Evolutionary conservation across 2,329 filamentous ascomycete species (phyloP).

Genomic region (Nothophaeocryptopus gaeumannii): DNA sequence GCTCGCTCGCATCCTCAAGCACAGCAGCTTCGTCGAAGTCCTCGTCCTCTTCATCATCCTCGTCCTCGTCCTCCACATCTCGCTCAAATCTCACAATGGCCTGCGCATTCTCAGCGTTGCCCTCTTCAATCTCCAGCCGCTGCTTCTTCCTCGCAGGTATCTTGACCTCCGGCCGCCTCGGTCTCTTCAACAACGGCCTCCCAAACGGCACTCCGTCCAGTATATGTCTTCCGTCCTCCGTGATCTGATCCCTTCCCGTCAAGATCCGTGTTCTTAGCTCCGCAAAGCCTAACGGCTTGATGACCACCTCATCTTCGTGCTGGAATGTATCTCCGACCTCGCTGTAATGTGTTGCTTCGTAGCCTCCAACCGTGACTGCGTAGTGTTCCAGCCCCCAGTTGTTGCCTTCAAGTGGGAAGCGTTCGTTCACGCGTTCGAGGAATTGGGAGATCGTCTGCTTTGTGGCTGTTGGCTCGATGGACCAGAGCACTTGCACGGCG

Average conservation of each 20-base stretch:
- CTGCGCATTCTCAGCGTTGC: constrained; percentile 45
- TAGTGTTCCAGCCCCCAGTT: constrained; percentile 92
- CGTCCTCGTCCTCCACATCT: constrained; percentile 33
- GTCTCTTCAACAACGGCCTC: constrained; percentile 61
- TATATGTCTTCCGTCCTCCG: constrained; percentile 71
- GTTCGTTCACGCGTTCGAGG: constrained; percentile 73
- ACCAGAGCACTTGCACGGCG: constrained; percentile 69
- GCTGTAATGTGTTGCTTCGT: constrained; percentile 86
- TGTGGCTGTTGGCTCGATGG: constrained; percentile 45
- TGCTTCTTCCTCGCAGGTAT: constrained; percentile 33
- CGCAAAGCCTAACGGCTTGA: constrained; percentile 71
- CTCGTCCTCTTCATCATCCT: constrained; percentile 22
- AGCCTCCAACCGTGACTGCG: constrained; percentile 71
- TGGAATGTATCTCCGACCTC: constrained; percentile 67
- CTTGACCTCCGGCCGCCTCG: constrained; percentile 38
- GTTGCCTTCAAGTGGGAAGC: constrained; percentile 74
- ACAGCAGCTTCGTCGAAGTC: constrained; percentile 21
- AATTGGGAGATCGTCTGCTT: constrained; percentile 67
- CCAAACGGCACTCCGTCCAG: constrained; percentile 86
- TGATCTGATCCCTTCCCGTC: constrained; percentile 78
- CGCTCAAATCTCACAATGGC: constrained; percentile 16
- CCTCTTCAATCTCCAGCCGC: constrained; percentile 40
- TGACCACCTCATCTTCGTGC: constrained; percentile 79
- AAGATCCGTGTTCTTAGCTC: constrained; percentile 72
- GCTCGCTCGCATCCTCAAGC: constrained; percentile 20